phyloP scores from a whole-genome alignment of 2,329 filamentous ascomycete species.

The Diplodia sapinea region DNA sequence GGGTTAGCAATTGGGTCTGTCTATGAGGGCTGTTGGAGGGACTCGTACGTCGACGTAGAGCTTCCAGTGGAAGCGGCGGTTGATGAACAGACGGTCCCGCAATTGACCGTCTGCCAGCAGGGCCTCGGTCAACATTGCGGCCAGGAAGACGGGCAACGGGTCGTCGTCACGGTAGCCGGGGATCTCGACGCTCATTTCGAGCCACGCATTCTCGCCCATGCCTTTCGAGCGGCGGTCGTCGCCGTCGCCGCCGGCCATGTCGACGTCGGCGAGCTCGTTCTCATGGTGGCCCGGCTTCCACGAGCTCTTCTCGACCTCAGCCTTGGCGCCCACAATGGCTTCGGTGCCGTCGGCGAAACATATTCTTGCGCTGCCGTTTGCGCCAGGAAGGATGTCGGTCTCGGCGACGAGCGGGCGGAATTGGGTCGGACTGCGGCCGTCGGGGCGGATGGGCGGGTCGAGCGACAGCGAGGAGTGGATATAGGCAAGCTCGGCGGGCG shows the following conservation, averaged over 20 bases:
- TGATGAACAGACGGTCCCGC: conserved; percentile 79
- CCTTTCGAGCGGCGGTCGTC: conserved; percentile 40
- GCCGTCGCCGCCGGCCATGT: conserved; percentile 49
- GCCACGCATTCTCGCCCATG: conserved; percentile 70
- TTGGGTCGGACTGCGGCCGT: conserved; percentile 80
- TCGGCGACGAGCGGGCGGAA: conserved; percentile 92
- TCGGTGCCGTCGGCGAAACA: conserved; percentile 96
- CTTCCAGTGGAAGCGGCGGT: conserved; percentile 93
- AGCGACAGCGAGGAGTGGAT: conserved; percentile 86
- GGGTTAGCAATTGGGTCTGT: not conserved
- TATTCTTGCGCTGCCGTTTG: conserved; percentile 90
- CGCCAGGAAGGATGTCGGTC: conserved; percentile 83
- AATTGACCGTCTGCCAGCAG: conserved; percentile 73
- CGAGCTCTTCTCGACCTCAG: conserved; percentile 81
- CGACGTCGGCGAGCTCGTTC: conserved; percentile 46
- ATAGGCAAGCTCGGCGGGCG: conserved; percentile 94
- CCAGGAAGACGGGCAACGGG: conserved; percentile 82
- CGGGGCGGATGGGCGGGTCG: conserved; percentile 83
- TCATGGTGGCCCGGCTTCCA: conserved; percentile 40
- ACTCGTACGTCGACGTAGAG: conserved; percentile 85
- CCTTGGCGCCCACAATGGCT: conserved; percentile 93
- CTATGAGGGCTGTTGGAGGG: not conserved
- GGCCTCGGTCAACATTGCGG: conserved; percentile 86
- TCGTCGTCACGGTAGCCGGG: conserved; percentile 92
- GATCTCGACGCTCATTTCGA: conserved; percentile 90